These are phyloP conservation scores for Ophiostoma ips DNA, from an alignment of 2,329 filamentous ascomycete species.

Conservation along the genomic window DNA sequence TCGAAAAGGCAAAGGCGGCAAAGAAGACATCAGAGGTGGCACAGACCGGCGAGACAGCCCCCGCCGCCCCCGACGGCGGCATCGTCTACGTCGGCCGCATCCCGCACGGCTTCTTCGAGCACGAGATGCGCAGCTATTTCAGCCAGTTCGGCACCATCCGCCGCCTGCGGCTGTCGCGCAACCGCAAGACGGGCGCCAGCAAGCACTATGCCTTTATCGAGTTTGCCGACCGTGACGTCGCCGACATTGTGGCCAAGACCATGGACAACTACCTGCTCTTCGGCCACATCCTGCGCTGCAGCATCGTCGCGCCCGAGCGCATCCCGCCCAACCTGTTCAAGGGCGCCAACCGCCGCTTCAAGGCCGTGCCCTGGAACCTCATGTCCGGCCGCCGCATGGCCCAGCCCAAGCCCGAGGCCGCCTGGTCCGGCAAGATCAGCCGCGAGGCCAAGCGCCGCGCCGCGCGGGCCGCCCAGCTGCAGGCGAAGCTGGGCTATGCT, in stretches of 20 bases:
- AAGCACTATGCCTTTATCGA: constrained; percentile 95
- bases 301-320: constrained; percentile 53
- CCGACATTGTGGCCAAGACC: constrained; percentile 81
- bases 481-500: constrained; percentile 63
- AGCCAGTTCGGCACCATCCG: constrained; percentile 78
- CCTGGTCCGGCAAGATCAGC: constrained; percentile 64
- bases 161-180: constrained; percentile 70
- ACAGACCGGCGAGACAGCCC: neutral
- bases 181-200: constrained; percentile 77
- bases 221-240: constrained; percentile 63
- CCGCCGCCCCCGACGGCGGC: constrained; percentile 34
- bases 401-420: constrained; percentile 55
- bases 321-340: constrained; percentile 76
- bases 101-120: constrained; percentile 74
- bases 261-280: constrained; percentile 98
- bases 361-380: constrained; percentile 70
- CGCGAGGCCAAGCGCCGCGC: constrained; percentile 59
- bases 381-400: constrained; percentile 65
- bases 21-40: neutral
- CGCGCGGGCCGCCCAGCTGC: constrained; percentile 58
- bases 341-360: constrained; percentile 81
- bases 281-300: constrained; percentile 79
- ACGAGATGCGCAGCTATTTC: constrained; percentile 89
- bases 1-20: neutral
- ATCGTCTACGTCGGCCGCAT: constrained; percentile 75